Conservation (phyloP, 192 early-diverging fungal genomes). For the Coemansia sp. region DNA sequence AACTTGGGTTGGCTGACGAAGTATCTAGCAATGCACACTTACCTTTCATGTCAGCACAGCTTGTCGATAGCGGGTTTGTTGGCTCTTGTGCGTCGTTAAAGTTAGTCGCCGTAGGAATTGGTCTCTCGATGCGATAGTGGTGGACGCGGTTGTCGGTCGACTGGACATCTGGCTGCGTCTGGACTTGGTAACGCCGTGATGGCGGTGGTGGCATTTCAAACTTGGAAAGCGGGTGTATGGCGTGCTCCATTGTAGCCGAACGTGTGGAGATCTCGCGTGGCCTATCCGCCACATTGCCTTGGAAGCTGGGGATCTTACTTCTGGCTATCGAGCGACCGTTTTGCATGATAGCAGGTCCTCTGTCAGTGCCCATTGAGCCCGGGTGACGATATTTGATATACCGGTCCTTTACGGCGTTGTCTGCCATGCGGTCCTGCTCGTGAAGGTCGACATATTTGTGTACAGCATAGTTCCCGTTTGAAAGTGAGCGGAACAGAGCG, state of each 20-base stretch:
- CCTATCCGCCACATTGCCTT: not conserved
- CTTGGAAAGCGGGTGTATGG: not conserved
- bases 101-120: not conserved
- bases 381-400: conserved; percentile 13
- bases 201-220: not conserved
- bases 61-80: not conserved
- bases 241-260: not conserved
- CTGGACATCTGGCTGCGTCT: not conserved
- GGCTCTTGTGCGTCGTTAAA: not conserved
- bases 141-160: not conserved
- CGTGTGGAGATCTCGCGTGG: not conserved
- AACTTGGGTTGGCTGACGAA: conserved; percentile 39
- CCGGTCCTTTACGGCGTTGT: not conserved
- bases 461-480: not conserved
- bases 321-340: not conserved
- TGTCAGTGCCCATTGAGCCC: not conserved
- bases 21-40: conserved; percentile 36
- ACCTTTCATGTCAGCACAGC: not conserved
- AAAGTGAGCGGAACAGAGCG: not conserved
- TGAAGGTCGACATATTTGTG: not conserved
- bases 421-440: conserved; percentile 2
- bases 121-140: not conserved
- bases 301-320: not conserved
- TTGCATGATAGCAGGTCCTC: not conserved
- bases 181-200: not conserved